Evolutionary conservation across 1,139 yeast species (phyloP).

Genomic region (Magnusiomyces suaveolens): DNA sequence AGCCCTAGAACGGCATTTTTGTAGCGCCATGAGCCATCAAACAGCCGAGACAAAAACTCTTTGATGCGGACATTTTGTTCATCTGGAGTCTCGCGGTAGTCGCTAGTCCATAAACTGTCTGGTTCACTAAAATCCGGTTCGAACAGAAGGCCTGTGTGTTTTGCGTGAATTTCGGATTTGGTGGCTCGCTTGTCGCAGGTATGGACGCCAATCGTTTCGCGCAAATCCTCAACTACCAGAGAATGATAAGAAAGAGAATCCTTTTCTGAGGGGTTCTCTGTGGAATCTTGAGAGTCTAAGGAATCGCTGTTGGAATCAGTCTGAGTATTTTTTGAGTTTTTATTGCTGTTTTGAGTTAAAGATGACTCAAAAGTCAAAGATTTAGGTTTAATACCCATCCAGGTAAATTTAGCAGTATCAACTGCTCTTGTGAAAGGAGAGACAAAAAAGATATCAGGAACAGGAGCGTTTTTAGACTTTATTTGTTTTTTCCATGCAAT

Average conservation of each 20-base stretch:
- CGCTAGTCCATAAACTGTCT: conserved; percentile 37
- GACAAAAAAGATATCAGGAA: conserved; percentile 47
- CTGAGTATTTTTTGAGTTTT: too few relatives aligned
- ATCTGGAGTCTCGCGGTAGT: conserved; percentile 39
- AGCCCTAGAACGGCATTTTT: not conserved
- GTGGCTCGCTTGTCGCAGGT: conserved; percentile 54
- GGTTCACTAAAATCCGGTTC: conserved; percentile 42
- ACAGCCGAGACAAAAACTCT: conserved; percentile 43
- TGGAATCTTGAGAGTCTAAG: conserved; percentile 17
- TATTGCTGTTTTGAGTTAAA: too few relatives aligned
- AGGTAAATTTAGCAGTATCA: conserved; percentile 48
- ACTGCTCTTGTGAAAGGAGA: conserved; percentile 60
- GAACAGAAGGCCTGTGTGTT: conserved; percentile 32
- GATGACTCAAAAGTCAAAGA: not conserved
- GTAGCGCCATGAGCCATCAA: conserved; percentile 19
- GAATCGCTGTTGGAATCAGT: not conserved
- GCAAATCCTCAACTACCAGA: conserved; percentile 43
- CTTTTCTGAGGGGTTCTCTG: conserved; percentile 16
- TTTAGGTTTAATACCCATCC: conserved; percentile 38
- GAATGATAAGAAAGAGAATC: conserved; percentile 20
- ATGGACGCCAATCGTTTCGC: conserved; percentile 63
- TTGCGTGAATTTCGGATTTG: conserved; percentile 33
- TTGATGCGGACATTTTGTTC: conserved; percentile 46
- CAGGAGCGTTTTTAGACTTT: conserved; percentile 38
- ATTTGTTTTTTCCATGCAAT: conserved; percentile 40